Evolutionary conservation across 2,329 filamentous ascomycete genomes (phyloP).

Genomic region (Stemphylium vesicarium): DNA sequence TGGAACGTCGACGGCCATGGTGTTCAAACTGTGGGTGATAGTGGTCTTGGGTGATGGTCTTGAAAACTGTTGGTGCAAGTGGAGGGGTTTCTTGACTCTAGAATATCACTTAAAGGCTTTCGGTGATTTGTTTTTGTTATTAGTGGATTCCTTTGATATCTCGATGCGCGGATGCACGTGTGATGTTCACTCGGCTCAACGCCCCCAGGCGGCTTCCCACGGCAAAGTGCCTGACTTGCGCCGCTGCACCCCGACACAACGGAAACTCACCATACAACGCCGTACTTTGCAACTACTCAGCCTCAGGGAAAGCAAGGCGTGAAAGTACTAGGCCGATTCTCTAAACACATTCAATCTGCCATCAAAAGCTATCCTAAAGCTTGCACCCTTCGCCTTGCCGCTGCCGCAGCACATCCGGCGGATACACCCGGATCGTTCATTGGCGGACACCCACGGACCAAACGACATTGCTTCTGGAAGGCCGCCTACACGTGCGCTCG

Average conservation of each 20-base stretch:
- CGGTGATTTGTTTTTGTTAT: not conserved
- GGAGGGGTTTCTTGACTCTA: no score
- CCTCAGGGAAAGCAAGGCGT: not conserved
- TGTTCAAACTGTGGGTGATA: not conserved
- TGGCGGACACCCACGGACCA: conserved; percentile 29
- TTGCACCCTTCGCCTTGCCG: not conserved
- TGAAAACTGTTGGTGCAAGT: not conserved
- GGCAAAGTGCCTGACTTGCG: conserved; percentile 3
- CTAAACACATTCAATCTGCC: no score
- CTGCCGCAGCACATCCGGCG: conserved; percentile 4
- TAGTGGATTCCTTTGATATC: not conserved
- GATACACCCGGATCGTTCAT: conserved; percentile 28
- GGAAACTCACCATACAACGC: not conserved
- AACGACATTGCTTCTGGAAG: conserved; percentile 18
- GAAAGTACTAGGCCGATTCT: not conserved
- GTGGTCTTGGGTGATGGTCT: not conserved
- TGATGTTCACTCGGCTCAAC: conserved; percentile 8
- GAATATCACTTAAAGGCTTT: not conserved
- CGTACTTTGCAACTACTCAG: not conserved
- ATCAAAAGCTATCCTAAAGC: not conserved
- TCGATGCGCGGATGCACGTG: not conserved
- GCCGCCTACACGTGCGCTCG: conserved; percentile 33
- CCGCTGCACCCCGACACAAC: not conserved
- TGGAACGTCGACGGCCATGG: conserved; percentile 46
- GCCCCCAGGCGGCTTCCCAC: conserved; percentile 8